phyloP scores from a whole-genome alignment of 2,329 filamentous ascomycete genomes.

The Cladosporium velox region DNA sequence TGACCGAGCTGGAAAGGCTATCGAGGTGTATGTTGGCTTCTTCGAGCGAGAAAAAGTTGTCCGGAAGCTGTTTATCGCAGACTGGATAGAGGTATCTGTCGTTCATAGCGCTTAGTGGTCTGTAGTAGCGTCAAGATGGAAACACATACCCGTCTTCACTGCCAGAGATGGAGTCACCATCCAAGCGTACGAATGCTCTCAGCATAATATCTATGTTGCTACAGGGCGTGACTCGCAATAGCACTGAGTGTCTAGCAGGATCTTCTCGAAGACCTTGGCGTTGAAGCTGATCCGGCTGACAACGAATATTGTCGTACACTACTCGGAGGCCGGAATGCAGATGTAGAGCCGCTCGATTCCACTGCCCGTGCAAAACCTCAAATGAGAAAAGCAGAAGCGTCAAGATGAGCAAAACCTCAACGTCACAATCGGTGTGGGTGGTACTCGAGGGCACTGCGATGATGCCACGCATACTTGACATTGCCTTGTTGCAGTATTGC shows the following conservation, averaged over 20 bases:
- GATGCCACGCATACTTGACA: neutral
- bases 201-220: neutral
- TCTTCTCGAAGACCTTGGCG: neutral
- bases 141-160: neutral
- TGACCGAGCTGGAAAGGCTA: neutral
- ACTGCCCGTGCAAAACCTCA: slow-evolving; percentile 20
- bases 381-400: slow-evolving; percentile 23
- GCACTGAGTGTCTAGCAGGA: neutral
- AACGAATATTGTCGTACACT: neutral
- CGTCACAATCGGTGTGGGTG: neutral
- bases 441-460: neutral
- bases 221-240: neutral
- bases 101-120: no score
- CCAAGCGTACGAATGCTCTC: neutral
- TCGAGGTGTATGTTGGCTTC: slow-evolving; percentile 1
- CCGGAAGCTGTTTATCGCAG: neutral
- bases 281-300: neutral
- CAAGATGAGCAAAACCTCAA: slow-evolving; percentile 15
- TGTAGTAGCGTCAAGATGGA: no score
- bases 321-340: neutral
- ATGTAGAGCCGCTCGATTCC: slow-evolving; percentile 18
- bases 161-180: neutral
- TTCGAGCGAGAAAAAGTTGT: neutral
- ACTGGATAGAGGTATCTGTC: neutral
- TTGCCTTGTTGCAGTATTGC: neutral